Conservation (phyloP, 2,329 filamentous ascomycete species). For the Pseudocercospora eumusae region DNA sequence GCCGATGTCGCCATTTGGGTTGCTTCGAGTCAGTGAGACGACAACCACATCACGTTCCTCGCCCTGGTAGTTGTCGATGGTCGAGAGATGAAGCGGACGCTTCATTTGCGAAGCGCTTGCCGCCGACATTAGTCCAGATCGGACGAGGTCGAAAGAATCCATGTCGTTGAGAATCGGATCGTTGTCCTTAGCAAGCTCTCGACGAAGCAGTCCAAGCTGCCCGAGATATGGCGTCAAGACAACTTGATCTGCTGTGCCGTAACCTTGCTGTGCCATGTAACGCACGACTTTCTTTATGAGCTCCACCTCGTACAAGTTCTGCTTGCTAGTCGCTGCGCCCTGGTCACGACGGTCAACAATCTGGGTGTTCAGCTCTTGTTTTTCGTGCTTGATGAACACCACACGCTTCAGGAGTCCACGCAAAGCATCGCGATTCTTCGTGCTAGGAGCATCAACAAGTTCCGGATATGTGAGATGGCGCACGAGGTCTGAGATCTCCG, state of each 20-base stretch:
- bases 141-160: slow-evolving; percentile 57
- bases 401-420: slow-evolving; percentile 54
- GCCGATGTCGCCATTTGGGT: slow-evolving; percentile 58
- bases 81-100: slow-evolving; percentile 45
- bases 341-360: slow-evolving; percentile 3
- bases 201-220: slow-evolving; percentile 56
- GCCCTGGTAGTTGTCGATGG: slow-evolving; percentile 67
- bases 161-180: slow-evolving; percentile 64
- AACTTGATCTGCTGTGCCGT: slow-evolving; percentile 62
- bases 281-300: slow-evolving; percentile 63
- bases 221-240: slow-evolving; percentile 67
- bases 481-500: slow-evolving; percentile 61
- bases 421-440: slow-evolving; percentile 49
- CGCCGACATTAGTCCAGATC: slow-evolving; percentile 30
- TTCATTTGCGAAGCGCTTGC: slow-evolving; percentile 38
- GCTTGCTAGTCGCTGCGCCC: neutral
- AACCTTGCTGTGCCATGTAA: slow-evolving; percentile 68
- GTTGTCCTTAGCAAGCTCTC: slow-evolving; percentile 51
- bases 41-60: slow-evolving; percentile 73
- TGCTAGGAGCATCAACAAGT: slow-evolving; percentile 54
- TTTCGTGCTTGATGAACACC: slow-evolving; percentile 61
- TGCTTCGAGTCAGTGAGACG: slow-evolving; percentile 71
- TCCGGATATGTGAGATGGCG: slow-evolving; percentile 59
- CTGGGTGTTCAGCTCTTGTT: slow-evolving; percentile 27
- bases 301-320: slow-evolving; percentile 61